Evolutionary conservation across 352 stramenopile genomes (phyloP).

Genomic region (Globisporangium carolinianum): DNA sequence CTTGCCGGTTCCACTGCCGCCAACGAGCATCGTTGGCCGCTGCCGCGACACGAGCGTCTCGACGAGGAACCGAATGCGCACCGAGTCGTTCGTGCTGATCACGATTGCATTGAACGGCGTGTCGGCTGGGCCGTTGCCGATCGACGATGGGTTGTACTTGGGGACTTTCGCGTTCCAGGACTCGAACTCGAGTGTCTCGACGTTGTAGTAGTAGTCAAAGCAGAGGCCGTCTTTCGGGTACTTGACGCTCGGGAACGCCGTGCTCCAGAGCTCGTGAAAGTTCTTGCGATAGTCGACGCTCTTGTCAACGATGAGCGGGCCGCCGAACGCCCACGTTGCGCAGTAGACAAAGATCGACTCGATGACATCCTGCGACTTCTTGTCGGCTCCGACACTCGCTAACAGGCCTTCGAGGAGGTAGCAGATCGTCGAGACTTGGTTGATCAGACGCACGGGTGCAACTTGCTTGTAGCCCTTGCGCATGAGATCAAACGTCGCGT

Average conservation of each 20-base stretch:
- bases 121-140: constrained; percentile 90
- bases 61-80: constrained; percentile 93
- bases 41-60: constrained; percentile 91
- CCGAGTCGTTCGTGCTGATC: constrained; percentile 94
- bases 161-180: constrained; percentile 92
- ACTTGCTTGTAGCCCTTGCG: constrained; percentile 95
- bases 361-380: constrained; percentile 90
- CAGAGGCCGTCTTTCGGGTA: constrained; percentile 94
- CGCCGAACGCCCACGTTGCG: constrained; percentile 95
- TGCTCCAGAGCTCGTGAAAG: constrained; percentile 81
- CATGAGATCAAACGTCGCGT: constrained; percentile 91
- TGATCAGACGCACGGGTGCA: constrained; percentile 90
- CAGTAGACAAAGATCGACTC: constrained; percentile 96
- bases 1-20: constrained; percentile 95
- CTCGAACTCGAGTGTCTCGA: constrained; percentile 88
- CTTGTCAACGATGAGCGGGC: constrained; percentile 92
- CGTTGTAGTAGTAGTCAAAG: constrained; percentile 98
- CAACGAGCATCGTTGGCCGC: constrained; percentile 94
- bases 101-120: constrained; percentile 96
- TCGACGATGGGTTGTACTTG: constrained; percentile 85
- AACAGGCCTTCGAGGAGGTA: constrained; percentile 95
- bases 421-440: constrained; percentile 94
- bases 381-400: constrained; percentile 72
- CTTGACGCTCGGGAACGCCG: constrained; percentile 81
- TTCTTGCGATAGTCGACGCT: constrained; percentile 88